Conservation (phyloP, 441 rosid species). For the Manihot esculenta region DNA sequence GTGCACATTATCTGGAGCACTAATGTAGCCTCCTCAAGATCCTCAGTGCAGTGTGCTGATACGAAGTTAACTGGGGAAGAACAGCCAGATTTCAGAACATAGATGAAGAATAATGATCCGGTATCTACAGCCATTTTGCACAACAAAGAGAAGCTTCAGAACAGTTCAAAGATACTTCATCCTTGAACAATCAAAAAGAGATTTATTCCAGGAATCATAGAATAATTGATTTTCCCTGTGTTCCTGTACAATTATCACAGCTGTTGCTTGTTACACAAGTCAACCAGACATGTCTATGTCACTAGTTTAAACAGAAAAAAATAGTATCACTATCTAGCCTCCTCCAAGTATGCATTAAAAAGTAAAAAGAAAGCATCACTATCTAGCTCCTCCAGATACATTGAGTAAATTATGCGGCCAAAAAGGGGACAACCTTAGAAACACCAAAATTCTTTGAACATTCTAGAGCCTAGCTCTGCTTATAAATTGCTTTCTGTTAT, state of each 20-base stretch:
- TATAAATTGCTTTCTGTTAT: constrained; percentile 1
- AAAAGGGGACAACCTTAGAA: neutral
- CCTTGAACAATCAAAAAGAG: neutral
- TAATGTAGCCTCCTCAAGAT: too few relatives aligned
- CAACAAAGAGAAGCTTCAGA: neutral
- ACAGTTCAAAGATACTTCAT: neutral
- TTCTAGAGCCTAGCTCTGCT: neutral
- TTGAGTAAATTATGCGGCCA: too few relatives aligned
- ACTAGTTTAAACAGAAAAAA: neutral
- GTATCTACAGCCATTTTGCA: neutral
- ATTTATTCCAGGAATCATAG: constrained; percentile 3
- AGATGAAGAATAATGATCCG: too few relatives aligned
- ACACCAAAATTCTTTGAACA: neutral
- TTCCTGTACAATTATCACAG: constrained; percentile 19
- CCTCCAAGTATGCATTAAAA: neutral
- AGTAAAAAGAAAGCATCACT: neutral
- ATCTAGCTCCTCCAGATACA: neutral
- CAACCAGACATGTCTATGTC: neutral
- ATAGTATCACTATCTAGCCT: neutral
- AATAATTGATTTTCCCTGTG: neutral
- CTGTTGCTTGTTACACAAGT: neutral
- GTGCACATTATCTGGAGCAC: too few relatives aligned
- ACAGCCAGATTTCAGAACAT: too few relatives aligned
- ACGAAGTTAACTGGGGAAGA: too few relatives aligned
- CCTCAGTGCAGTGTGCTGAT: too few relatives aligned